Conservation (phyloP, 345 rosid species). For the Bruguiera sexangula region DNA sequence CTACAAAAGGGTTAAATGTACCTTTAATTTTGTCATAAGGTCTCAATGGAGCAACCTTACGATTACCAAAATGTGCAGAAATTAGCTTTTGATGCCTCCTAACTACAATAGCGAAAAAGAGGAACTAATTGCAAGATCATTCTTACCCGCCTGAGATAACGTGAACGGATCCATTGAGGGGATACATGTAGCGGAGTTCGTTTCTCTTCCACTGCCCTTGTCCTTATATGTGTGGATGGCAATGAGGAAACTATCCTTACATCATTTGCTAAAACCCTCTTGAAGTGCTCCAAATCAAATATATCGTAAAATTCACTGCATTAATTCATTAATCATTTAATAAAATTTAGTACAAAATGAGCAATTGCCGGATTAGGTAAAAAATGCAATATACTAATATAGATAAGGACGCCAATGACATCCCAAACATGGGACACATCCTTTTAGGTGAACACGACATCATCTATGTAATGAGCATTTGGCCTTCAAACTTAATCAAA, state of each 20-base stretch:
- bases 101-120: no score
- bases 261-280: slow-evolving; percentile 67
- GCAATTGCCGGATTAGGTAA: background rate
- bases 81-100: no score
- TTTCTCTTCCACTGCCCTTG: slow-evolving; percentile 79
- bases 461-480: background rate
- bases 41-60: no score
- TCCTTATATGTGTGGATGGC: slow-evolving; percentile 78
- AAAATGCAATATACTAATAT: background rate
- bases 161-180: slow-evolving; percentile 90
- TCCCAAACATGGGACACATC: background rate
- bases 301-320: slow-evolving; percentile 95
- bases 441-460: background rate
- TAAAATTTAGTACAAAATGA: background rate
- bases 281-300: slow-evolving; percentile 88
- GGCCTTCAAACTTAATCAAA: background rate
- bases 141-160: slow-evolving; percentile 73
- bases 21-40: no score
- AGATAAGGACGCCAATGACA: background rate
- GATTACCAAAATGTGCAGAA: no score
- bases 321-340: background rate
- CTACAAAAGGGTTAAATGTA: no score
- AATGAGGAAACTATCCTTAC: slow-evolving; percentile 79
- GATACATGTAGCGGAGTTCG: slow-evolving; percentile 74
- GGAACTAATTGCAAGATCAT: background rate